Evolutionary conservation across 2,329 filamentous ascomycete species (phyloP).

Genomic region (Ceratocystis lukuohia): DNA sequence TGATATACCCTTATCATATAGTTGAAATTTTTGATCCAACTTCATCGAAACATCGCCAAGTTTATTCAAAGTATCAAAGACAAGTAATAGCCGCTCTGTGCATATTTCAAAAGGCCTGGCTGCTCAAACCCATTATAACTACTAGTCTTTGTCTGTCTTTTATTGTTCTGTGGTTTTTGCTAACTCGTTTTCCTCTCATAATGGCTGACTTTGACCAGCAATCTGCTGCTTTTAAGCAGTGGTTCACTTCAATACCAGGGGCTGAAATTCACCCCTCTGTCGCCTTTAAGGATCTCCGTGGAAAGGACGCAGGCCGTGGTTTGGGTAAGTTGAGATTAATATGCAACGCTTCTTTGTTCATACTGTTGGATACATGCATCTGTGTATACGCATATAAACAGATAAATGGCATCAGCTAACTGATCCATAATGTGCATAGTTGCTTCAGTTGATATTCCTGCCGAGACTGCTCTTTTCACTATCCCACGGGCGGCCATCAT

Average conservation of each 20-base stretch:
- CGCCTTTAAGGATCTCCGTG: conserved; percentile 38
- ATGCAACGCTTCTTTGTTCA: neutral
- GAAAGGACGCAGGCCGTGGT: conserved; percentile 39
- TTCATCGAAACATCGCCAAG: neutral
- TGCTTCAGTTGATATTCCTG: conserved; percentile 52
- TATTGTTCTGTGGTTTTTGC: neutral
- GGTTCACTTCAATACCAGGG: conserved; percentile 41
- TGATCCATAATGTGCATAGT: conserved; percentile 35
- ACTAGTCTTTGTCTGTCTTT: neutral
- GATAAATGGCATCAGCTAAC: neutral
- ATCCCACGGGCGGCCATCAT: conserved; percentile 62
- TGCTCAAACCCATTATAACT: no score
- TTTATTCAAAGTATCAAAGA: neutral
- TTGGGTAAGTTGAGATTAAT: conserved; percentile 32
- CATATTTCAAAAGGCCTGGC: neutral
- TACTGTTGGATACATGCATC: neutral
- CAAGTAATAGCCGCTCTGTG: neutral
- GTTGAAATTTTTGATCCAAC: conserved; percentile 4
- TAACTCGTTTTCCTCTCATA: neutral
- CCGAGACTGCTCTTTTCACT: conserved; percentile 67
- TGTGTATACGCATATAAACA: neutral
- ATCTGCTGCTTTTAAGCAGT: conserved; percentile 36
- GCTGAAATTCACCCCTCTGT: conserved; percentile 41
- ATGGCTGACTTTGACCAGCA: conserved; percentile 32
- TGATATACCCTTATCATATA: neutral